These are phyloP conservation scores for Penicillium sp. DNA, from an alignment of 2,329 filamentous ascomycete genomes.

Conservation along the genomic window DNA sequence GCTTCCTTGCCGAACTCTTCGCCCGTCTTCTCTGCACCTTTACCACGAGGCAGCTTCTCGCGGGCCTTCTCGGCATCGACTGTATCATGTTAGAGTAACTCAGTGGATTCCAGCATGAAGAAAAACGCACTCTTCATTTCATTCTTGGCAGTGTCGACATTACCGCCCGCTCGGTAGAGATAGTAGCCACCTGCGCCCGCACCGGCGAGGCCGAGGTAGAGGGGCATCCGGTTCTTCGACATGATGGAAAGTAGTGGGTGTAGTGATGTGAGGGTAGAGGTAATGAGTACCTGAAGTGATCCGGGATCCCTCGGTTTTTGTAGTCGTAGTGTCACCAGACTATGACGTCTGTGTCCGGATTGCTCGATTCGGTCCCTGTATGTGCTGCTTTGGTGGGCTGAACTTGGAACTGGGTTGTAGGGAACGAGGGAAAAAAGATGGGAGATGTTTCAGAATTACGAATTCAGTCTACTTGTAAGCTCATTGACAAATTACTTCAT, in stretches of 20 bases:
- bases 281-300: not conserved
- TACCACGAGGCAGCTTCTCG: conserved; percentile 59
- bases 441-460: not conserved
- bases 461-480: not conserved
- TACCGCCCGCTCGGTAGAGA: conserved; percentile 79
- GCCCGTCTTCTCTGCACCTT: conserved; percentile 61
- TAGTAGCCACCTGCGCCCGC: conserved; percentile 78
- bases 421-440: not conserved
- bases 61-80: conserved; percentile 71
- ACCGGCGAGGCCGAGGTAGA: conserved; percentile 52
- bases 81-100: conserved; percentile 35
- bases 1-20: conserved; percentile 58
- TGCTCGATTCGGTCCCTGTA: not conserved
- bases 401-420: not conserved
- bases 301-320: conserved; percentile 5
- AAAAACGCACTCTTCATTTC: conserved; percentile 69
- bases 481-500: no score
- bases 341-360: conserved; percentile 18
- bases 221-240: conserved; percentile 35
- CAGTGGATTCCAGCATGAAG: not conserved
- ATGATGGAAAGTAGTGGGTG: conserved; percentile 20
- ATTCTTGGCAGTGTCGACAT: conserved; percentile 77
- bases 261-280: not conserved
- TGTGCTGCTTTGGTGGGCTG: not conserved
- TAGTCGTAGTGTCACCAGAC: conserved; percentile 13